Evolutionary conservation across 1,284 basidiomycete species (phyloP), one percentile per base, ranked within the genome.

Genomic region (Rhodotorula sp.): DNA sequence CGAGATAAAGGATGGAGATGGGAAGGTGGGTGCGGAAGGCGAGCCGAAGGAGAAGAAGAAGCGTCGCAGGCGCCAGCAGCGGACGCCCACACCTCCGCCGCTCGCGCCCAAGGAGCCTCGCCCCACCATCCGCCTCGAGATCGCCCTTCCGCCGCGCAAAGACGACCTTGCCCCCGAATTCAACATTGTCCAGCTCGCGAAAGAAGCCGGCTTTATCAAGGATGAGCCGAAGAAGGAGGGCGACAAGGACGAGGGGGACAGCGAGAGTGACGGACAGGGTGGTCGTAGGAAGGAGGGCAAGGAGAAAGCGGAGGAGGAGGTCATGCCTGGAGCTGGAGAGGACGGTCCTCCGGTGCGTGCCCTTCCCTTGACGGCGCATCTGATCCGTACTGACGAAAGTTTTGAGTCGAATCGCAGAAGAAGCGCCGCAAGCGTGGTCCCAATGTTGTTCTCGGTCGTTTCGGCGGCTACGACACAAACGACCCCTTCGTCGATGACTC

Each of bases 401-500:
- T 5, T 4, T 46, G 32, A 9, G n/a, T 11, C 0, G 27, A 1
- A 15, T 8, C 27, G 46, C 30, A 70, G 68, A 76, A 85, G 83
- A 85, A 86, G 79, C 88, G 88, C 80, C 88, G 89, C 81, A 81
- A 83, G 7, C 71, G 74, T 20, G 72, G 65, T 5, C 62, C 60
- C 20, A 74, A 72, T n/a, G 73, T 61, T 15, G 62, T 77, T 30
- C 62, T 74, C 47, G 76, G 75, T 53, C 76, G 78, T 46, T 74
- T 74, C 39, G 81, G 81, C 58, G 80, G 81, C 29, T 99, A 99
- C 83, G 94, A 99, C 81, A 84, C 89, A 27, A 84, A 85, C 2
- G 95, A 99, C 81, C 90, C 92, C 0, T 98, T 98, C 82, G 97
- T 99, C 78, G 95, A 99, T 83, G 95, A 99, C 81, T 92, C 92